Percentiles rank a stretch among this genome's conserved stretches.
Conservation (phyloP, 257 asterid genomes). For the Phtheirospermum japonicum region DNA sequence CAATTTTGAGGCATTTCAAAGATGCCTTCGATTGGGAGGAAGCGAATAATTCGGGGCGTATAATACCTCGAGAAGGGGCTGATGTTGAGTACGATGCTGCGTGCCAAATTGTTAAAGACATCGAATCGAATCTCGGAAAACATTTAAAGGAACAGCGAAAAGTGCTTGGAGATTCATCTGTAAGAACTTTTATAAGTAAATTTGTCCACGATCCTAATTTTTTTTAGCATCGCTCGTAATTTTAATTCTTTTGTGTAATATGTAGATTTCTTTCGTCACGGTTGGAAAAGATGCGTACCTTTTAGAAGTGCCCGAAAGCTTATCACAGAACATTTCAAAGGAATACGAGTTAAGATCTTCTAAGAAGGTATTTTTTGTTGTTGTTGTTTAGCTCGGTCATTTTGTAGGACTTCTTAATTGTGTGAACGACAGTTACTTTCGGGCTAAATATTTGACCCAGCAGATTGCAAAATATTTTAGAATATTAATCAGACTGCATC, state of each 20-base stretch:
- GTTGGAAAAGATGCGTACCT: conserved; percentile 88
- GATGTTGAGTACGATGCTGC: conserved; percentile 90
- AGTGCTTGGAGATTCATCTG: conserved; percentile 80
- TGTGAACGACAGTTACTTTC: neutral
- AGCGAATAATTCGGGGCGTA: conserved; percentile 88
- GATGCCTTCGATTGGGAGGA: conserved; percentile 96
- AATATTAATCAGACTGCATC: neutral
- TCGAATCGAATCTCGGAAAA: conserved; percentile 61
- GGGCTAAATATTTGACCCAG: neutral
- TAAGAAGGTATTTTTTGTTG: conserved; percentile 57
- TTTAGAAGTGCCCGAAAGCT: conserved; percentile 88
- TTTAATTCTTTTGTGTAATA: conserved; percentile 19
- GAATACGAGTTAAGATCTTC: conserved; percentile 88
- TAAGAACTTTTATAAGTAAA: conserved; percentile 37
- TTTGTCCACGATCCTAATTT: conserved; percentile 9
- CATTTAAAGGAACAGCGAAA: conserved; percentile 81
- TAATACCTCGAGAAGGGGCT: conserved; percentile 88
- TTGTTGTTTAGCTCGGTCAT: too few species aligned
- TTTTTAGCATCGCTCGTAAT: conserved; percentile 14
- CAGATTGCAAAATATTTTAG: neutral
- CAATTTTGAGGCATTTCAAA: conserved; percentile 70
- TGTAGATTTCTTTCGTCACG: conserved; percentile 74
- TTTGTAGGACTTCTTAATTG: too few species aligned
- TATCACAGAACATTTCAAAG: conserved; percentile 60
- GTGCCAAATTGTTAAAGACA: conserved; percentile 56